Percentiles rank a stretch among this genome's conserved stretches.
These are phyloP conservation scores for Meripilus lineatus DNA, from an alignment of 1,284 basidiomycete genomes.

Conservation along the genomic window DNA sequence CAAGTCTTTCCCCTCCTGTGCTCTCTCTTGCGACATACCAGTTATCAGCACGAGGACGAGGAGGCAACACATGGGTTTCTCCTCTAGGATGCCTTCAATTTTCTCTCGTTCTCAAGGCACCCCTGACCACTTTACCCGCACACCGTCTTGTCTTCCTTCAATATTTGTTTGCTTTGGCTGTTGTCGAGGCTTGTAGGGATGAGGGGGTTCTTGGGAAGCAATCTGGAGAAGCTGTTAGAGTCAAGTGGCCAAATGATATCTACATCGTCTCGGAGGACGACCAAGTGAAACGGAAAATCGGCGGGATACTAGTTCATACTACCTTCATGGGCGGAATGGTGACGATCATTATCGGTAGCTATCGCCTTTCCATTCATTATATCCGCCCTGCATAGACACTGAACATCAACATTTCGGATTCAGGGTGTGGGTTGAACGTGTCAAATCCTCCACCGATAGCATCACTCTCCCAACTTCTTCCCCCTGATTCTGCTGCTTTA, in stretches of 20 bases:
- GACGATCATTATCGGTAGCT: conserved; percentile 77
- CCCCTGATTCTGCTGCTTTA: conserved; percentile 21
- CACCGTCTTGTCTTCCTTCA: conserved; percentile 90
- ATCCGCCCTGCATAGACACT: neutral
- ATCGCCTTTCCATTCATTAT: neutral
- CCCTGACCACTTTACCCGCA: conserved; percentile 50
- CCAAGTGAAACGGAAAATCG: conserved; percentile 67
- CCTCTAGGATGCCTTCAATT: conserved; percentile 88
- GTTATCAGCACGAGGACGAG: conserved; percentile 84
- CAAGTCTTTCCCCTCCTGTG: conserved; percentile 67
- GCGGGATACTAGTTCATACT: conserved; percentile 90
- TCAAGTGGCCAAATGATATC: conserved; percentile 99
- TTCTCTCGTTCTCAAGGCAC: conserved; percentile 71
- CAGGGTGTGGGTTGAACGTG: conserved; percentile 90
- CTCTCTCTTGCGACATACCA: conserved; percentile 87
- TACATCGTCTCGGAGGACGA: conserved; percentile 67
- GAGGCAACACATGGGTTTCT: conserved; percentile 91
- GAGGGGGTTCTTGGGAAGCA: conserved; percentile 42
- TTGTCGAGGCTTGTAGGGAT: conserved; percentile 78
- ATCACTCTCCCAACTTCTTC: conserved; percentile 74
- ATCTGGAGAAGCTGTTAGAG: conserved; percentile 56
- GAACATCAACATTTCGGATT: neutral
- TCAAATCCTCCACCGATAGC: conserved; percentile 81
- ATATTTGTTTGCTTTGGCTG: conserved; percentile 87
- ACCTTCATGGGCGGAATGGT: conserved; percentile 72